These are phyloP conservation scores for Basipetospora chlamydospora DNA, from an alignment of 2,329 filamentous ascomycete species.

Conservation along the genomic window DNA sequence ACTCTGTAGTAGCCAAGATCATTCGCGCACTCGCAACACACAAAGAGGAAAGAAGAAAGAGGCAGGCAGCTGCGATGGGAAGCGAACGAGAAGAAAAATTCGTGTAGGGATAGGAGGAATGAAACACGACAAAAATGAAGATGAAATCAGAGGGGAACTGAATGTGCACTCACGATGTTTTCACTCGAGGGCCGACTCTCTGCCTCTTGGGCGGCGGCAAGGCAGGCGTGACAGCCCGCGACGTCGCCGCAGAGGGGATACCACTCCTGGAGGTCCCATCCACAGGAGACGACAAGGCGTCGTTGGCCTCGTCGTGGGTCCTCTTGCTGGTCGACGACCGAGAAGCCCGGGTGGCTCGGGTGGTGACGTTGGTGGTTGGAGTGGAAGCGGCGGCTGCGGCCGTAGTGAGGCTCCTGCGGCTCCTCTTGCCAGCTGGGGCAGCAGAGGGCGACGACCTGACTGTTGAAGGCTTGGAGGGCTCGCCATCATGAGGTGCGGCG, in stretches of 20 bases:
- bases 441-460: not conserved
- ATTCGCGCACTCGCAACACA: constrained; percentile 1
- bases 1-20: too few species aligned
- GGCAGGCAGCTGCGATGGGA: not conserved
- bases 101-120: not conserved
- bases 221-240: constrained; percentile 46
- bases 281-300: too few species aligned
- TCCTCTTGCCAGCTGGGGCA: too few species aligned
- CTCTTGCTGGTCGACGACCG: constrained; percentile 39
- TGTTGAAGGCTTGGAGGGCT: too few species aligned
- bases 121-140: constrained; percentile 6
- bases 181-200: constrained; percentile 48
- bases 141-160: constrained; percentile 3
- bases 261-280: constrained; percentile 34
- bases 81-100: too few species aligned
- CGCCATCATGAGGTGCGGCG: not conserved
- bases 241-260: constrained; percentile 31
- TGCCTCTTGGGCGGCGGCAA: constrained; percentile 44
- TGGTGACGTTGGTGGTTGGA: constrained; percentile 12
- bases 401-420: too few species aligned
- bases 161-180: constrained; percentile 47
- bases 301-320: constrained; percentile 38
- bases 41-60: constrained; percentile 4
- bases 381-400: constrained; percentile 1
- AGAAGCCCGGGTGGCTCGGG: constrained; percentile 25